These are phyloP conservation scores for Mycena metata DNA, from an alignment of 768 basidiomycete species.

Conservation along the genomic window DNA sequence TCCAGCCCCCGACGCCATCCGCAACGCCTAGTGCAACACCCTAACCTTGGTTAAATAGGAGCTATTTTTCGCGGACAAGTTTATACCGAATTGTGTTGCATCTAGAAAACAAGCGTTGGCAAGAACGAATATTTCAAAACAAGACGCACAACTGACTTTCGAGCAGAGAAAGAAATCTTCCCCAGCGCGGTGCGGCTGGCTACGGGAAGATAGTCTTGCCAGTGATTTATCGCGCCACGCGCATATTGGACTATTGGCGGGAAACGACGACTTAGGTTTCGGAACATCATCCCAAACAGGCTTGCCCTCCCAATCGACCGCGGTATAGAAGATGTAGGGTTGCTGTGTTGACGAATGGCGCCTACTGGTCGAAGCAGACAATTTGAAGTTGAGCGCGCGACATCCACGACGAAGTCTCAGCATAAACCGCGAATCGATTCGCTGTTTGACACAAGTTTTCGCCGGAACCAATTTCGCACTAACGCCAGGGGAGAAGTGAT, in stretches of 20 bases:
- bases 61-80: slow-evolving; percentile 20
- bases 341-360: slow-evolving; percentile 3
- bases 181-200: slow-evolving; percentile 54
- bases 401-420: background rate
- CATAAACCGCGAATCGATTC: slow-evolving; percentile 4
- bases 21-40: slow-evolving; percentile 87
- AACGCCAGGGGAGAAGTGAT: too few relatives aligned
- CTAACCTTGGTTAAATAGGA: slow-evolving; percentile 51
- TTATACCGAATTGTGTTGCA: slow-evolving; percentile 49
- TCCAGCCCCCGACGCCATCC: slow-evolving; percentile 96
- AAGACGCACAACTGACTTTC: slow-evolving; percentile 35
- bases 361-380: background rate
- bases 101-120: slow-evolving; percentile 67
- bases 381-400: background rate
- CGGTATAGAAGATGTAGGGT: slow-evolving; percentile 81
- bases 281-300: slow-evolving; percentile 53
- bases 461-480: too few relatives aligned
- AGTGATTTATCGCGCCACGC: slow-evolving; percentile 80
- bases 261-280: slow-evolving; percentile 58
- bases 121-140: background rate
- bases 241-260: slow-evolving; percentile 69
- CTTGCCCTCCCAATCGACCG: slow-evolving; percentile 85
- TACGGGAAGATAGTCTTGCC: slow-evolving; percentile 47
- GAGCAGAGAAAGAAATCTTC: slow-evolving; percentile 61
- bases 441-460: too few relatives aligned